Evolutionary conservation across 2,329 filamentous ascomycete genomes (phyloP), one percentile per base, ranked within the genome.

Genomic region (Colletotrichum kahawae): DNA sequence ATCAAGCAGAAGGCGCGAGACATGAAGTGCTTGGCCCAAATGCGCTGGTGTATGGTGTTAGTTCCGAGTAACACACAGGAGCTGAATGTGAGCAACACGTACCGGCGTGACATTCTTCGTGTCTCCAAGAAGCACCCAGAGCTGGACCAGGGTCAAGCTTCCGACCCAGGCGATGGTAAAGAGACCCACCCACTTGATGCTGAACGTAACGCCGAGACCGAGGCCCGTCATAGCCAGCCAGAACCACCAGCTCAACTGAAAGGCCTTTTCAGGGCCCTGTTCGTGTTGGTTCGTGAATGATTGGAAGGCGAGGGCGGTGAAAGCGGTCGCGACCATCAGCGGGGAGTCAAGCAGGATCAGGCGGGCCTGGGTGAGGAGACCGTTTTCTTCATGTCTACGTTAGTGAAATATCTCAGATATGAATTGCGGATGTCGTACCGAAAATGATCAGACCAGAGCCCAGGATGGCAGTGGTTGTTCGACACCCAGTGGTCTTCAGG

Each of bases 141-240:
- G 91, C 87, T 99, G 97, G 60, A 99, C 84, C 59, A 96, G 85
- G 48, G 97, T 99, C 86, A 99, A 91, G 84, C 90, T 92, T 77
- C 97, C 97, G 79, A 99, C 95, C 97, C 97, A 99, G 64, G 96
- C 97, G 84, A 98, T 98, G 77, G 97, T 99, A 88, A 99, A 98
- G 67, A 99, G 90, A 66, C 97, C 97, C 82, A 99, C 97, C 97
- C 97, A 99, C 88, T 99, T 99, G 81, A 98, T 96, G 87, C 96
- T 98, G 77, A 93, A 92, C 9, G 97, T 98, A 66, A 96, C 93
- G 77, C 97, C 97, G 66, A 99, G 89, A 48, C 94, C 94, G 57
- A 99, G 87, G 79, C 97, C 97, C 59, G 95, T 97, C 82, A 95
- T 92, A 72, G 90, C 90, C 70, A 99, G 90, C 96, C 97, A 99